Evolutionary conservation across 2,329 filamentous ascomycete species (phyloP).

Genomic region (Escovopsis weberi): DNA sequence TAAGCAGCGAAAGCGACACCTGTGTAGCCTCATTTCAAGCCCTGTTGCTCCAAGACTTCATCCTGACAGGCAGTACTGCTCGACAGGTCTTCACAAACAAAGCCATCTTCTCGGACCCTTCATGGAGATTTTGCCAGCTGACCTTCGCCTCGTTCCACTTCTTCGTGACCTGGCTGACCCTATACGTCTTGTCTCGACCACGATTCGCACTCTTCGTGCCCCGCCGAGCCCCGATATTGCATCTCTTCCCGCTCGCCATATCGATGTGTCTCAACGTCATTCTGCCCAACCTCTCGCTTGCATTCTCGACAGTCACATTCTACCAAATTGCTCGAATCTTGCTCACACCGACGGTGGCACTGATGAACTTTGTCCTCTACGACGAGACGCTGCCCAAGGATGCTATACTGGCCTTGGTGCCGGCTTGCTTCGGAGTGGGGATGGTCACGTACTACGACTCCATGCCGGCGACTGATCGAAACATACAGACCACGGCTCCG

Average conservation of each 20-base stretch:
- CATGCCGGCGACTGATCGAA: constrained; percentile 30
- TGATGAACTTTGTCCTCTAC: constrained; percentile 51
- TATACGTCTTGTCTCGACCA: constrained; percentile 47
- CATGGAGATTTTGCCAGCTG: constrained; percentile 46
- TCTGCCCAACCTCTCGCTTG: constrained; percentile 51
- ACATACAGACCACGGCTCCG: constrained; percentile 38
- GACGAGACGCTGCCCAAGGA: constrained; percentile 36
- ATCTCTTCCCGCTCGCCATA: constrained; percentile 48
- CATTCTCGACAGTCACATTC: constrained; percentile 53
- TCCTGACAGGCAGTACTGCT: constrained; percentile 4
- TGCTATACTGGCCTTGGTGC: constrained; percentile 40
- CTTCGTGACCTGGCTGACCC: constrained; percentile 47
- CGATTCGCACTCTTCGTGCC: constrained; percentile 43
- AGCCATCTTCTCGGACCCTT: constrained; percentile 49
- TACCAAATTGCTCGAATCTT: constrained; percentile 56
- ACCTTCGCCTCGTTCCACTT: constrained; percentile 58
- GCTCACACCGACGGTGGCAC: constrained; percentile 48
- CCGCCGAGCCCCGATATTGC: constrained; percentile 36
- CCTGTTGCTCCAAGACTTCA: constrained; percentile 2
- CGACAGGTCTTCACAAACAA: constrained; percentile 54
- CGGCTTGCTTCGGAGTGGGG: constrained; percentile 49
- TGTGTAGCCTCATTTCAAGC: neutral
- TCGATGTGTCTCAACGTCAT: constrained; percentile 58
- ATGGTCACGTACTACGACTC: constrained; percentile 57
- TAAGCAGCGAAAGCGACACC: constrained; percentile 17